Evolutionary conservation across 495 filamentous ascomycete species (phyloP), one percentile per base, ranked within the genome.

Genomic region (Hyaloscypha variabilis): DNA sequence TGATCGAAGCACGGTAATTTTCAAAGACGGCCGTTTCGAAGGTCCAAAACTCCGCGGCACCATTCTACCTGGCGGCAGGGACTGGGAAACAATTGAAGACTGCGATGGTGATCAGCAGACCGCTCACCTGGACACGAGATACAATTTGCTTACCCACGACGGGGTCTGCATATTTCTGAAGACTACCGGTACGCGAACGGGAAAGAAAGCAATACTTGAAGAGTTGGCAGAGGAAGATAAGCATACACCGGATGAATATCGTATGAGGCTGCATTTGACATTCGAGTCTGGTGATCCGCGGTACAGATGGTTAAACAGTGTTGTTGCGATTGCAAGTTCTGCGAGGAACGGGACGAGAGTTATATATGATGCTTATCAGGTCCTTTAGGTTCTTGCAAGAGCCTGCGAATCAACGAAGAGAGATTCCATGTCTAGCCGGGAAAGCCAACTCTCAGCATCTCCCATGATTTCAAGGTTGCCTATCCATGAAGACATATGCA

Each of bases 1-100:
- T 1, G 39, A 64, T 24, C 34, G 62, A 25, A 64, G 34, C 61
- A 58, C 62, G 2, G 34, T 64, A 19, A 57, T 58, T 8, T 64
- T 64, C 25, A 64, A 64, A 58, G 53, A 36, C 10, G 62, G 62
- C 0, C 29, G 62, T 11, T 58, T 64, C 31, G 52, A 64, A 58
- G 62, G 62, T 2, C 53, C 53, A 17, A 29, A 49, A 19, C 36
- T 64, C 8, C 23, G 39, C 8, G 53, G 62, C 1, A 29, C 17
- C 17, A 42, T 58, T n/a, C 34, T 58, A 1, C 26, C 8, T 11
- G 39, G 39, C 13, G 39, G 17, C 31, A 17, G 39, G 19, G 39
- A 46, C 19, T 46, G 39, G 19, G 17, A 2, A 19, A 46, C 39
- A 17, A 19, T 46, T 46, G 11, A 46, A 8, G 39, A 46, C 17